Base-by-base conservation (phyloP, 1,139 yeast species). In the Candida buenavistaensis region DNA sequence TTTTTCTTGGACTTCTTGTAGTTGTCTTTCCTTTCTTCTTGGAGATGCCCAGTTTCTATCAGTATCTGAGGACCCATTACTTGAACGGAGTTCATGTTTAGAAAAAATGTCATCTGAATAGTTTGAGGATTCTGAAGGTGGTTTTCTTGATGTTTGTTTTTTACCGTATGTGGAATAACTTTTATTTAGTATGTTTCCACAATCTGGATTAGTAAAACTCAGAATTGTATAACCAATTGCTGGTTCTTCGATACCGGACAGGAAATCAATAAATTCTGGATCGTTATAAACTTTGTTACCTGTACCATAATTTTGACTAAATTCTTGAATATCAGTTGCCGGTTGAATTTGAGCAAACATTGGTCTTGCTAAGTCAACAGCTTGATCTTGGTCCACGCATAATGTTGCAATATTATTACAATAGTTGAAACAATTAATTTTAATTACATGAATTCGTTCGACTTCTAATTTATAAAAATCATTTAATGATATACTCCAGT, bases 361-460 rank as follows among this genome's bases (percentile, higher is more conserved):
- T 6, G 79, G 60, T 37, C 96, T 72, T 12, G 89, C 75, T 39
- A 69, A 67, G 52, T 88, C 96, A 36, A 85, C 85, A 4, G 80
- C 63, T 40, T 80, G 85, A 51, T 87, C 96, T 47, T 82, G 84
- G 33, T 79, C 79, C 17, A 88, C 92, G 54, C 95, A 87, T 5
- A 82, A 72, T 0, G 88, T 73, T 4, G 95, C 86, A 9, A 84
- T 69, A 35, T 81, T 72, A 55, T 88, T 88, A 36, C 95, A 82
- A 55, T 74, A 90, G 28, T 82, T 84, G 82, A 96, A 94, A 44
- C 94, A 60, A 50, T 83, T 86, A 12, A 84, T 69, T 50, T 89
- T 87, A 38, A 87, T 55, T 40, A 82, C 75, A 48, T 84, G 84
- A 36, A 89, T 78, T 44, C 96, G 73, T 50, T 86, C 89, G 33